A percentile compares a stretch with the other conserved stretches of the same genome.
Conservation (phyloP, 495 filamentous ascomycete species). For the Collariella sp. region DNA sequence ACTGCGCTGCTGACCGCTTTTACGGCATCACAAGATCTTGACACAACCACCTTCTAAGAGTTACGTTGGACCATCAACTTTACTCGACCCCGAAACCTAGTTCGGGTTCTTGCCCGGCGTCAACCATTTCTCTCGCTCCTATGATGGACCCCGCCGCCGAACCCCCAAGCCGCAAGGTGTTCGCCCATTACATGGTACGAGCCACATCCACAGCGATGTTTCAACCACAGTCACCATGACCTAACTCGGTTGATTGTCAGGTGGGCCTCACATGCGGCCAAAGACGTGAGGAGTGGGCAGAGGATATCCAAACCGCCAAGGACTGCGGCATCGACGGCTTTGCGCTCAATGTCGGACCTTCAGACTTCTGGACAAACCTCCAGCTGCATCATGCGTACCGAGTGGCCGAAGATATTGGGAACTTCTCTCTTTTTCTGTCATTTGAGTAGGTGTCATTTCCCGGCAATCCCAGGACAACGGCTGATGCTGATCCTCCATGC, state of each 20-base stretch:
- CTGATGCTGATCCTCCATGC: background rate
- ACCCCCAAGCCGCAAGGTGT: slow-evolving; percentile 16
- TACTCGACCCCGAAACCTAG: no score
- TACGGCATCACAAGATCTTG: no score
- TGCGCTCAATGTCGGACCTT: slow-evolving; percentile 56
- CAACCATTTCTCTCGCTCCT: no score
- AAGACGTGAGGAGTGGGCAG: slow-evolving; percentile 44
- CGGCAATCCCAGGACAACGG: background rate
- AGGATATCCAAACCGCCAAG: slow-evolving; percentile 53
- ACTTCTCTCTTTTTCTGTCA: slow-evolving; percentile 58
- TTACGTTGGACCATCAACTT: no score
- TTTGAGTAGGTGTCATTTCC: slow-evolving; percentile 48
- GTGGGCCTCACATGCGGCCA: slow-evolving; percentile 39
- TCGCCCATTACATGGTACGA: slow-evolving; percentile 41
- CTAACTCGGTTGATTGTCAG: slow-evolving; percentile 7
- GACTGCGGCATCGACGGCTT: slow-evolving; percentile 63
- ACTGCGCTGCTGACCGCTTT: no score
- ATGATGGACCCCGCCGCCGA: slow-evolving; percentile 3
- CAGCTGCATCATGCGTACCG: slow-evolving; percentile 47
- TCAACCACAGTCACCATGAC: background rate
- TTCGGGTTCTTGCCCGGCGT: no score
- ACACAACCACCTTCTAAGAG: no score
- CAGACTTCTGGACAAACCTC: slow-evolving; percentile 41
- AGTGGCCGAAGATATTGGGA: slow-evolving; percentile 42
- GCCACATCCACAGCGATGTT: background rate